Base-by-base conservation (phyloP, 2,329 filamentous ascomycete genomes). In the Aspergillus alliaceus region DNA sequence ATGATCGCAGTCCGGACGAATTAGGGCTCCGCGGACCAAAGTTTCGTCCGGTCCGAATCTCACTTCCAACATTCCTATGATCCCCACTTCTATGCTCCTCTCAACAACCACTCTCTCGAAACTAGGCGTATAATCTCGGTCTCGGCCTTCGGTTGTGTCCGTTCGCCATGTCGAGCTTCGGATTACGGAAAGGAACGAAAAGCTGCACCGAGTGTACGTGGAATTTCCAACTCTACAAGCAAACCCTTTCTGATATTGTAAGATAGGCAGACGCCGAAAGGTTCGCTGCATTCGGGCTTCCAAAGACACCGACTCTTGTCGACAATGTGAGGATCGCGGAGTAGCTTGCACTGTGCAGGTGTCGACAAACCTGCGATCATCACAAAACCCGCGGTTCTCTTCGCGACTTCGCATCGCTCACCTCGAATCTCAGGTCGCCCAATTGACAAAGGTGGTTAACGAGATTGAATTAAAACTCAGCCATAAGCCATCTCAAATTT, bases 181-280 rank as follows among this genome's bases (percentile, higher is more conserved):
- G 32, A 32, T 35, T 56, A 24, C 57, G 61, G 12, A 64, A 59
- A 35, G 62, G 62, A 11, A 63, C 62, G 8, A 64, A 57, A 35
- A 64, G 62, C 49, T 64, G 62, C 59, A 61, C 59, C 12, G 62
- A 64, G 42, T 64, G 62, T 64, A 59, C 34, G 58, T 59, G 6
- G 40, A 2, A 18, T 22, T 14, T 22, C 4, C 18, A 34, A 22
- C 7, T 6, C 20, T 44, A 3, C n/a, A 35, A 34, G 20, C n/a
- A 39, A 6, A 8, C n/a, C 15, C 18, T 4, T 29, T 39, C 44
- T 37, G 39, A n/a, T 35, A 27, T 14, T 22, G n/a, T 12, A 31
- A 32, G 24, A 15, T 20, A 64, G 62, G 62, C 42, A 58, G 62
- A 37, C 54, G 62, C 15, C 60, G 62, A 6, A 64, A 64, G 27